Conservation (phyloP, 139 green algal genomes). For the Yamagishiella unicocca region DNA sequence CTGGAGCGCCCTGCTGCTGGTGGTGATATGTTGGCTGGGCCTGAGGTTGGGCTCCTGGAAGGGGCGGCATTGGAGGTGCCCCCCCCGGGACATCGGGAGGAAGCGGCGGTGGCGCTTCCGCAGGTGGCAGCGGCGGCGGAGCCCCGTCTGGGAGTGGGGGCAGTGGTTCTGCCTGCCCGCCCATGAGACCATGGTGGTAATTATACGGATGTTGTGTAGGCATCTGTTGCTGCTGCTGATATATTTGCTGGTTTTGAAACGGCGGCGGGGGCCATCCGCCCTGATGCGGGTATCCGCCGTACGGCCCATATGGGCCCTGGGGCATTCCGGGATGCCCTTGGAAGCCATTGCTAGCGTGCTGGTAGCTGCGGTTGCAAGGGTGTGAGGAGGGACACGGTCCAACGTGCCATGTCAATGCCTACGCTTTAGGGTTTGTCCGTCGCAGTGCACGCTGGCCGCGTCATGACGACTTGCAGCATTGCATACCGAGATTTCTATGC, state of each 20-base stretch:
- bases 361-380: not conserved
- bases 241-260: not conserved
- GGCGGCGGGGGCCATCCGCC: not conserved
- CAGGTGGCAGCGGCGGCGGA: slow-evolving; percentile 7
- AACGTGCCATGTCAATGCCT: not conserved
- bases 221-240: not conserved
- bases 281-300: not conserved
- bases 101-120: not conserved
- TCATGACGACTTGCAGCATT: not conserved
- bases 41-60: not conserved
- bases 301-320: not conserved
- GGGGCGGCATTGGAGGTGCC: not conserved
- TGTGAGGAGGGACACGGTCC: not conserved
- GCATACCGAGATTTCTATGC: not conserved
- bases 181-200: not conserved
- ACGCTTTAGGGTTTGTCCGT: not conserved
- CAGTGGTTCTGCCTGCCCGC: not conserved
- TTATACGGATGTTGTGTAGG: not conserved
- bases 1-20: not conserved
- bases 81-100: not conserved
- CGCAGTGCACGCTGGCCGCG: not conserved
- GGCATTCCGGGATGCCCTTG: not conserved
- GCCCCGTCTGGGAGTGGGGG: not conserved
- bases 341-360: not conserved
- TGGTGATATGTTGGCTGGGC: not conserved